These are phyloP conservation scores for Metschnikowia arizonensis DNA, from an alignment of 805 yeast species.

Conservation along the genomic window DNA sequence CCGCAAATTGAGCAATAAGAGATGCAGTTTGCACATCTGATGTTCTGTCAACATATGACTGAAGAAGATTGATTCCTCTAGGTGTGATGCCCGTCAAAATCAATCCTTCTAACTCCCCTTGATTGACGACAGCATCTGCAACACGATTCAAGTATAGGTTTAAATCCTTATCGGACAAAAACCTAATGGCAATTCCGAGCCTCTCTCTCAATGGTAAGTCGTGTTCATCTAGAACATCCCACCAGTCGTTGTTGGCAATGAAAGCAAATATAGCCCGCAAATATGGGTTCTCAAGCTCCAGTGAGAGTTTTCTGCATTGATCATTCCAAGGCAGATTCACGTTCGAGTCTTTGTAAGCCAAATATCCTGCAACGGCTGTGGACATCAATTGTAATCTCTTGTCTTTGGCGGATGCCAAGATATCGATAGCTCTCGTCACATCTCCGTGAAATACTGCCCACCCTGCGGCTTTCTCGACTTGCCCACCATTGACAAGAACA, in stretches of 20 bases:
- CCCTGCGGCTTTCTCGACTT: conserved; percentile 89
- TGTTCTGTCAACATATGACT: conserved; percentile 82
- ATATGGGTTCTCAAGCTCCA: conserved; percentile 87
- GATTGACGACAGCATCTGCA: conserved; percentile 62
- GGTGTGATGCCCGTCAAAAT: conserved; percentile 91
- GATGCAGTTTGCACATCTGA: conserved; percentile 92
- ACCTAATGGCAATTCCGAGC: conserved; percentile 85
- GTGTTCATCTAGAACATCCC: conserved; percentile 88
- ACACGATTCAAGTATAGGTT: conserved; percentile 66
- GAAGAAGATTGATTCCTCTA: conserved; percentile 72
- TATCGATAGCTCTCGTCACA: conserved; percentile 72
- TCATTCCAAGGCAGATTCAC: conserved; percentile 85
- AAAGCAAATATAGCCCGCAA: conserved; percentile 88
- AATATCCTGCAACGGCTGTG: conserved; percentile 77
- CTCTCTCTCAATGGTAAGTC: conserved; percentile 85
- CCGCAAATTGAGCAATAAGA: conserved; percentile 71
- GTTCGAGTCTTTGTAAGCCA: conserved; percentile 55
- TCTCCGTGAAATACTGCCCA: conserved; percentile 96
- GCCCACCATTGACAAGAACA: conserved; percentile 52
- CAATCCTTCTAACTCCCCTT: conserved; percentile 89
- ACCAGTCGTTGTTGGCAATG: conserved; percentile 92
- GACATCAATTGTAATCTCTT: conserved; percentile 76
- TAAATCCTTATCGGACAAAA: conserved; percentile 74
- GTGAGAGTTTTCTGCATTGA: conserved; percentile 82
- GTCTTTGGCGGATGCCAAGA: conserved; percentile 68